Percentiles rank a stretch among this genome's conserved stretches.
Conservation (phyloP, 2,329 filamentous ascomycete genomes). For the Corniculantispora saksenae region DNA sequence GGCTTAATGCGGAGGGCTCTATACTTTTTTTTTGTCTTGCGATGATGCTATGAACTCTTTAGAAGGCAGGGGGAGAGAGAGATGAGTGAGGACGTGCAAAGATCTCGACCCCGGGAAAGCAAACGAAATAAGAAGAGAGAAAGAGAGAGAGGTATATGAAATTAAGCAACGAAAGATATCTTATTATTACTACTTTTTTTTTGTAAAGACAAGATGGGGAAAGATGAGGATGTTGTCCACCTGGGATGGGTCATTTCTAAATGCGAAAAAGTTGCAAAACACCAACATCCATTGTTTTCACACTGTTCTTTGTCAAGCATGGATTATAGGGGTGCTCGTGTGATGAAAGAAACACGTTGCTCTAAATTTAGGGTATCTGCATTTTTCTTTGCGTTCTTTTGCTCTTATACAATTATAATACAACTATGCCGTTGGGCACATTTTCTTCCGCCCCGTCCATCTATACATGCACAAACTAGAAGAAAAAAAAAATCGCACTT, state of each 20-base stretch:
- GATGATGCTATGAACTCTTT: constrained; percentile 13
- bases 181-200: constrained; percentile 1
- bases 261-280: neutral
- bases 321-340: neutral
- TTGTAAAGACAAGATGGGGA: neutral
- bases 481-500: too few species aligned
- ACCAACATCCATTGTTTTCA: neutral
- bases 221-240: neutral
- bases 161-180: constrained; percentile 1
- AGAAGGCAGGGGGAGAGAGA: neutral
- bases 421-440: neutral
- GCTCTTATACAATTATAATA: neutral
- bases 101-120: constrained; percentile 3
- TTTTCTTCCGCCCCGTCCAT: too few species aligned
- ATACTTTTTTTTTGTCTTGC: neutral
- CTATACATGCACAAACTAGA: neutral
- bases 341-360: neutral
- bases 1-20: neutral
- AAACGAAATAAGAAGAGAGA: neutral
- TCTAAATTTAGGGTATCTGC: constrained; percentile 6
- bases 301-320: too few species aligned
- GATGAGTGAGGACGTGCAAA: constrained; percentile 1
- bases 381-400: neutral
- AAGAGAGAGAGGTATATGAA: neutral
- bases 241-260: constrained; percentile 2